A percentile compares a stretch with the other conserved stretches of the same genome.
These are phyloP conservation scores for Trichophaea hybrida DNA, from an alignment of 2,329 filamentous ascomycete genomes.

Conservation along the genomic window DNA sequence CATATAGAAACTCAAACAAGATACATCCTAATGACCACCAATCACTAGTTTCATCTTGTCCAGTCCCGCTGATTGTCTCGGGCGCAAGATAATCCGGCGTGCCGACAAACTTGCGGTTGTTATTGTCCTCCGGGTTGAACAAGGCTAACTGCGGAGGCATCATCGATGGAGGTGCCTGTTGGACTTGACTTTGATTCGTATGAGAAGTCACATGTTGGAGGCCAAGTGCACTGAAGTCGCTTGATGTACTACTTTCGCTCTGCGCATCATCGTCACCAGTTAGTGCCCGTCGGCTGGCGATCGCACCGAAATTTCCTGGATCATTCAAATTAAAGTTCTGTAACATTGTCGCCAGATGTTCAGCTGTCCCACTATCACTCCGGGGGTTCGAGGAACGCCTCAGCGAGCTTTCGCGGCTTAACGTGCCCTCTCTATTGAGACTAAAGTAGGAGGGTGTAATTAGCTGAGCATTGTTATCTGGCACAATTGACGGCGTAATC, in stretches of 20 bases:
- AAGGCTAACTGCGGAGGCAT: slow-evolving; percentile 88
- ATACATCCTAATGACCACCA: slow-evolving; percentile 99
- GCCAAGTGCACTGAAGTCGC: slow-evolving; percentile 43
- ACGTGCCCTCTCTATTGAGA: slow-evolving; percentile 45
- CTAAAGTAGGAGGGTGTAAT: slow-evolving; percentile 86
- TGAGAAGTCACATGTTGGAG: slow-evolving; percentile 25
- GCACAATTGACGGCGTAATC: slow-evolving; percentile 74
- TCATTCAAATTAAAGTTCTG: slow-evolving; percentile 63
- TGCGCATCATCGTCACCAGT: slow-evolving; percentile 59
- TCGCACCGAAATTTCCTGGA: slow-evolving; percentile 27
- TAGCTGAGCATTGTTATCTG: slow-evolving; percentile 49
- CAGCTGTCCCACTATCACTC: slow-evolving; percentile 86
- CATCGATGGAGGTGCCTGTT: slow-evolving; percentile 40
- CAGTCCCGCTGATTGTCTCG: slow-evolving; percentile 87
- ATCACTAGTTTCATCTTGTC: slow-evolving; percentile 95
- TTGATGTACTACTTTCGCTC: slow-evolving; percentile 57
- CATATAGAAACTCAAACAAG: slow-evolving; percentile 88
- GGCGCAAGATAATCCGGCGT: slow-evolving; percentile 95
- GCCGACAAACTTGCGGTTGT: slow-evolving; percentile 82
- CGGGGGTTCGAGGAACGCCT: slow-evolving; percentile 63
- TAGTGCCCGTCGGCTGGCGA: slow-evolving; percentile 40
- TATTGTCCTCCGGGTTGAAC: slow-evolving; percentile 89
- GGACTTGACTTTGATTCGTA: slow-evolving; percentile 20
- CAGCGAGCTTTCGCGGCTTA: slow-evolving; percentile 42
- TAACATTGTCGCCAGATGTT: slow-evolving; percentile 70